Evolutionary conservation across 176 grass and related monocot species (phyloP).

Genomic region (Oryza nivara): DNA sequence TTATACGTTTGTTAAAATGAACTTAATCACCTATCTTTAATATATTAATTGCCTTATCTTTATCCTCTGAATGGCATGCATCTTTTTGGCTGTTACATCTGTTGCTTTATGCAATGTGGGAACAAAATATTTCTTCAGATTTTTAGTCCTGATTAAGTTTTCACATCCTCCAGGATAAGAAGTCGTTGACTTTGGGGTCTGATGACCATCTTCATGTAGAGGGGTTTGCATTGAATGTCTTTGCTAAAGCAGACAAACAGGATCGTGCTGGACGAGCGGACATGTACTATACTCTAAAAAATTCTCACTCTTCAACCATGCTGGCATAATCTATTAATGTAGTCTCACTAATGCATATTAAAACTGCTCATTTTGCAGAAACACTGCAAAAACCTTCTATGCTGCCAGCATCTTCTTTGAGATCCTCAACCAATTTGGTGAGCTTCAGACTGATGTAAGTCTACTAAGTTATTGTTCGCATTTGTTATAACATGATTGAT

Average conservation of each 20-base stretch:
- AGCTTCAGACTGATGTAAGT: conserved; percentile 87
- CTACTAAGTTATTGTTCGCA: neutral
- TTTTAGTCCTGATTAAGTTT: conserved; percentile 35
- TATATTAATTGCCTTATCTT: neutral
- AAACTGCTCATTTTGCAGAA: conserved; percentile 57
- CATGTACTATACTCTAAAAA: conserved; percentile 56
- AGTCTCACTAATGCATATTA: conserved; percentile 9
- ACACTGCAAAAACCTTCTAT: conserved; percentile 99
- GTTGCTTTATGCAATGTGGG: neutral
- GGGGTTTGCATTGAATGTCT: conserved; percentile 92
- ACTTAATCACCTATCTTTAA: neutral
- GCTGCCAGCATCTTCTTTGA: conserved; percentile 96
- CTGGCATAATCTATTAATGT: conserved; percentile 8
- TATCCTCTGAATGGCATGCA: neutral
- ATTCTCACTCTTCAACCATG: conserved; percentile 34
- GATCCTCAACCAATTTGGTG: conserved; percentile 91
- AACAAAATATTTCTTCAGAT: neutral
- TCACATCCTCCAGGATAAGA: conserved; percentile 75
- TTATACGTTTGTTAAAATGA: neutral
- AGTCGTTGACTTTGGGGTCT: conserved; percentile 63
- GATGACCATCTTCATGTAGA: conserved; percentile 91
- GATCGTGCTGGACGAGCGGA: conserved; percentile 92
- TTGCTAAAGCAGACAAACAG: conserved; percentile 99
- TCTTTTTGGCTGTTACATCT: neutral
- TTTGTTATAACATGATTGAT: conserved; percentile 2